A percentile compares a stretch with the other conserved stretches of the same genome.
Conservation (phyloP, 768 basidiomycete genomes). For the Lenzites betulinus region DNA sequence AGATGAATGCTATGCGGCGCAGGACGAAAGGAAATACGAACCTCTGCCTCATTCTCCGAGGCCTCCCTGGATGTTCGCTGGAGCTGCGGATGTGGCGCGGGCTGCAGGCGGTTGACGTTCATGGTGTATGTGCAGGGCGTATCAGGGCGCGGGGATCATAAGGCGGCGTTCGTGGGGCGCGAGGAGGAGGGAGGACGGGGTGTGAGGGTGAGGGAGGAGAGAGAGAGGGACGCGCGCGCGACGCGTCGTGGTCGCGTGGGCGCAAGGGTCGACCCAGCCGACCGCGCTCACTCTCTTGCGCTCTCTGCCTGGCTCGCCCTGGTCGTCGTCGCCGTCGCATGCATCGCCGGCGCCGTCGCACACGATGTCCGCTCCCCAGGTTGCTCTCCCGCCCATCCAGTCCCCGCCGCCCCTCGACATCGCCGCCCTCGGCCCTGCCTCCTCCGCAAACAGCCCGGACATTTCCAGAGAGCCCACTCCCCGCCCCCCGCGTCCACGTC, state of each 20-base stretch:
- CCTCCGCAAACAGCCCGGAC: slow-evolving; percentile 7
- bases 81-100: slow-evolving; percentile 19
- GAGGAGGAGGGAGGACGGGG: neutral
- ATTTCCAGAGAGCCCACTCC: slow-evolving; percentile 15
- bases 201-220: neutral
- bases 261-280: no score
- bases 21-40: slow-evolving; percentile 12
- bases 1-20: neutral
- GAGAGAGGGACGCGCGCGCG: neutral
- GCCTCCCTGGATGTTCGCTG: slow-evolving; percentile 27
- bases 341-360: neutral
- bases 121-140: slow-evolving; percentile 10
- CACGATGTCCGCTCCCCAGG: slow-evolving; percentile 10
- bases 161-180: neutral
- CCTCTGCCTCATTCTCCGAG: slow-evolving; percentile 33
- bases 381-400: slow-evolving; percentile 19
- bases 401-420: slow-evolving; percentile 22
- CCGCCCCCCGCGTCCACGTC: slow-evolving; percentile 10
- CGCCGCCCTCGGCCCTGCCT: slow-evolving; percentile 1
- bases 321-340: neutral
- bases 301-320: no score
- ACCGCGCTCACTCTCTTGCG: no score
- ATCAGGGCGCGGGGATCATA: neutral
- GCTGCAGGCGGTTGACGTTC: slow-evolving; percentile 30
- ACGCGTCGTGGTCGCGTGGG: no score